Percentiles rank a stretch among this genome's conserved stretches.
phyloP scores from a whole-genome alignment of 164 flowering plant genomes.

The Sedum album region DNA sequence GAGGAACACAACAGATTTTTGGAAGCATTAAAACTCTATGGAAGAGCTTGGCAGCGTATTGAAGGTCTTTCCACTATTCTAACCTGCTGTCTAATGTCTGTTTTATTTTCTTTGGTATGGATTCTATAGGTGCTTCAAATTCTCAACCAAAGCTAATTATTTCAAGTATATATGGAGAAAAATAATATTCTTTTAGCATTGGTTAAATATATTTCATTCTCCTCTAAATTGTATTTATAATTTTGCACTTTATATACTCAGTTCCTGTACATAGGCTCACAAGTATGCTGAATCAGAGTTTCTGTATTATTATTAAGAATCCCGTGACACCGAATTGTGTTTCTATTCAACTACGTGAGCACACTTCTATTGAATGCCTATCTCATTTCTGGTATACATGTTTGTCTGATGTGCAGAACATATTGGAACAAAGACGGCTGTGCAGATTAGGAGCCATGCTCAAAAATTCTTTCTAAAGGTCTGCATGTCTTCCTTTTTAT shows the following conservation, averaged over 20 bases:
- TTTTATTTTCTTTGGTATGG: not conserved
- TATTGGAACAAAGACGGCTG: slow-evolving; percentile 95
- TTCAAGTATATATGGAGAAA: too few species aligned
- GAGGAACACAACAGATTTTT: slow-evolving; percentile 90
- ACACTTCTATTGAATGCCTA: too few species aligned
- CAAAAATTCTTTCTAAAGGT: slow-evolving; percentile 98
- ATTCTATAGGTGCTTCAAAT: too few species aligned
- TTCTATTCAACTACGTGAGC: too few species aligned
- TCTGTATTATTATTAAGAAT: too few species aligned
- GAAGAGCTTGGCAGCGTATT: slow-evolving; percentile 93
- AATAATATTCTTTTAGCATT: too few species aligned
- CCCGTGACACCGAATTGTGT: too few species aligned
- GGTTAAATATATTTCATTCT: too few species aligned
- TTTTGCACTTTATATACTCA: too few species aligned
- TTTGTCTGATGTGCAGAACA: slow-evolving; percentile 55
- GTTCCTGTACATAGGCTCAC: too few species aligned
- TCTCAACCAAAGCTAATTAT: not conserved
- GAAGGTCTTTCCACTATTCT: slow-evolving; percentile 51
- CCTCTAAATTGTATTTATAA: too few species aligned
- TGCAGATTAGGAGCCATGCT: slow-evolving; percentile 98
- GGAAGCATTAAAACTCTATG: slow-evolving; percentile 85
- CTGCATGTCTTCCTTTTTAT: slow-evolving; percentile 26
- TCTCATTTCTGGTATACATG: slow-evolving; percentile 14
- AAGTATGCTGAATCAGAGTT: too few species aligned
- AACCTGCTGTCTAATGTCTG: not conserved